Base-by-base conservation (phyloP, 805 yeast species). In the Wickerhamiella parazyma region DNA sequence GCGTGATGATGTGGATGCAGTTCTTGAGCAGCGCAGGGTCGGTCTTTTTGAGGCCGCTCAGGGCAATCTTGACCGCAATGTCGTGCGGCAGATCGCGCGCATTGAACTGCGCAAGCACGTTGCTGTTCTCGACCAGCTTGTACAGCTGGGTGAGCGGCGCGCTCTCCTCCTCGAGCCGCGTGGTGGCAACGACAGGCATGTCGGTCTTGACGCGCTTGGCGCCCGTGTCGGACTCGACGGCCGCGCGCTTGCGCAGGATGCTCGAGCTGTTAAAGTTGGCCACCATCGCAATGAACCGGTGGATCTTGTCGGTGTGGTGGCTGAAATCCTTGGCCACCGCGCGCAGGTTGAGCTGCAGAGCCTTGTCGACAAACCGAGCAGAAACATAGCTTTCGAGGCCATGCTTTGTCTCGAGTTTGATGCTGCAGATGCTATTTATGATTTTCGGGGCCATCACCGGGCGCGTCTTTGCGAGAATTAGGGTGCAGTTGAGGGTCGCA, bases 71-170 rank as follows among this genome's bases (percentile, higher is more conserved):
- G 25, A 34, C 70, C 45, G 86, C 70, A 1, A 80, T 67, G 41
- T 75, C 74, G 18, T 71, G 71, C 4, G 91, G 80, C 6, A 91
- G 64, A 8, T 73, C 64, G 2, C 83, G 68, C 44, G 84, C 72
- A 57, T 89, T 89, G 55, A 84, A 80, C 31, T 70, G 69, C 25
- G 75, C 70, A 46, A 83, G 63, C 40, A 78, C 77, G 54, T 78
- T 76, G 33, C 65, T 61, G 25, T 75, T 64, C 33, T 73, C 76
- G 11, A 80, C 77, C 46, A 89, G 68, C 21, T 78, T 73, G 57
- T 74, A 91, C 34, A 87, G 63, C 12, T 77, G 66, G 41, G 78
- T 71, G 57, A 78, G 83, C 40, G 67, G 52, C 44, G 45, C 54
- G 4, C 45, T 41, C 3, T 54, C 55, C 7, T 47, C 36, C 2